A percentile compares a stretch with the other conserved stretches of the same genome.
Evolutionary conservation across 768 basidiomycete species (phyloP).

Genomic region (Leccinum barrowsii): DNA sequence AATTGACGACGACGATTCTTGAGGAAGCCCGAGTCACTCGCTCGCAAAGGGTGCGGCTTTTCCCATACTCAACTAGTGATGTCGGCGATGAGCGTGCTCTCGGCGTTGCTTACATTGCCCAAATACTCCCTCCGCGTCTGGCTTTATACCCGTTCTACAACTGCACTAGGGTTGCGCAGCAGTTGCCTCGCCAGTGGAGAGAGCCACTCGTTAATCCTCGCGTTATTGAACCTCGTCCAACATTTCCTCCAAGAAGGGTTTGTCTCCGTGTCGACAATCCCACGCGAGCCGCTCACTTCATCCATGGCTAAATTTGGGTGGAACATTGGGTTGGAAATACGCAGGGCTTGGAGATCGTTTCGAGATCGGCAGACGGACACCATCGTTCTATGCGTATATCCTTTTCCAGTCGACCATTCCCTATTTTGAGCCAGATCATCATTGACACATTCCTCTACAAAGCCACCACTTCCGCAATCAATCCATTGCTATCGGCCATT

Average conservation of each 20-base stretch:
- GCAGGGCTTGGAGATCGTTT: constrained; percentile 76
- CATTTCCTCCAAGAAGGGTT: constrained; percentile 74
- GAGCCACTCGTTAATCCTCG: constrained; percentile 67
- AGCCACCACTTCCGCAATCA: constrained; percentile 76
- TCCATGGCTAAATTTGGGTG: constrained; percentile 87
- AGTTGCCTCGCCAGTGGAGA: constrained; percentile 64
- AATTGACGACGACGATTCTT: constrained; percentile 75
- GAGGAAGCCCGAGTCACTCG: constrained; percentile 65
- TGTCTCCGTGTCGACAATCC: constrained; percentile 42
- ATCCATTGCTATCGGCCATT: constrained; percentile 72
- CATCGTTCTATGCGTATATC: constrained; percentile 63
- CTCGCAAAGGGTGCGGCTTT: constrained; percentile 37
- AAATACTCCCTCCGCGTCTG: constrained; percentile 80
- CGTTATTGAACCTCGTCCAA: constrained; percentile 72
- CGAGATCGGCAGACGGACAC: constrained; percentile 70
- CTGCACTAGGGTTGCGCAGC: constrained; percentile 59
- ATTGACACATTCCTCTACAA: constrained; percentile 69
- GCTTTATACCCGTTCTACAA: constrained; percentile 81
- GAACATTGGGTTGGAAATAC: constrained; percentile 87
- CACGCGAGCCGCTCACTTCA: constrained; percentile 70
- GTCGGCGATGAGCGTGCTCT: constrained; percentile 77
- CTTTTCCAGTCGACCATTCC: constrained; percentile 59
- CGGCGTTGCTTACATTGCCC: constrained; percentile 70
- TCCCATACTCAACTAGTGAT: constrained; percentile 64
- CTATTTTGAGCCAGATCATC: constrained; percentile 56